phyloP scores from a whole-genome alignment of 495 filamentous ascomycete genomes.

The Lasiosphaeriaceae sp. region DNA sequence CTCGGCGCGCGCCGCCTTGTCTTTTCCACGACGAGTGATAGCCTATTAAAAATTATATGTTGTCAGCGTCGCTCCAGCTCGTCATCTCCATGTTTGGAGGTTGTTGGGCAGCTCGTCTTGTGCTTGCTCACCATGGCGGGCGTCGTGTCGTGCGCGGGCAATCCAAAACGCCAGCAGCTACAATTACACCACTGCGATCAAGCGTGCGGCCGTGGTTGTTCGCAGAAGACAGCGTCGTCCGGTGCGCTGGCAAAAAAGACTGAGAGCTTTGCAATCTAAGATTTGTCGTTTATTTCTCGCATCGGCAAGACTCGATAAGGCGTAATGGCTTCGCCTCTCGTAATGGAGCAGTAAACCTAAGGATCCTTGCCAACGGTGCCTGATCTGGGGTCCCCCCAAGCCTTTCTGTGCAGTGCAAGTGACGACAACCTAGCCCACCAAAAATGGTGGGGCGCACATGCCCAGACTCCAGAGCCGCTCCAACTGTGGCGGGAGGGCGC shows the following conservation, averaged over 20 bases:
- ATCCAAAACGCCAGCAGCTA: not conserved
- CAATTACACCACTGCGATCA: not conserved
- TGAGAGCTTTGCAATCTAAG: not conserved
- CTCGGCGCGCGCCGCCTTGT: constrained; percentile 62
- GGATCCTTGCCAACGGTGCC: constrained; percentile 16
- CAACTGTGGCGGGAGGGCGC: not conserved
- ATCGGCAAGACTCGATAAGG: constrained; percentile 4
- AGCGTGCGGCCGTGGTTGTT: not conserved
- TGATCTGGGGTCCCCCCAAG: constrained; percentile 7
- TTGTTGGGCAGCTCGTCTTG: not conserved
- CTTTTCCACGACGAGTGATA: constrained; percentile 54
- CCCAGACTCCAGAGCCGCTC: not conserved
- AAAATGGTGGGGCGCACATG: not conserved
- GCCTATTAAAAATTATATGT: constrained; percentile 38
- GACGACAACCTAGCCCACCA: constrained; percentile 15
- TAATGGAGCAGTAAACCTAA: not conserved
- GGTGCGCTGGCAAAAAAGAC: not conserved
- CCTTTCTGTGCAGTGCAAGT: constrained; percentile 12
- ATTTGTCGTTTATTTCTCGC: not conserved
- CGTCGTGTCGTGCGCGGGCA: not conserved
- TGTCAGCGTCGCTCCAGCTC: no score
- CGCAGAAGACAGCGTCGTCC: not conserved
- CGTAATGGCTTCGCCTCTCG: constrained; percentile 4
- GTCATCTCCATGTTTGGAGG: not conserved
- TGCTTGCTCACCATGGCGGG: constrained; percentile 33